These are phyloP conservation scores for Platismatia glauca DNA, from an alignment of 495 filamentous ascomycete species.

Conservation along the genomic window DNA sequence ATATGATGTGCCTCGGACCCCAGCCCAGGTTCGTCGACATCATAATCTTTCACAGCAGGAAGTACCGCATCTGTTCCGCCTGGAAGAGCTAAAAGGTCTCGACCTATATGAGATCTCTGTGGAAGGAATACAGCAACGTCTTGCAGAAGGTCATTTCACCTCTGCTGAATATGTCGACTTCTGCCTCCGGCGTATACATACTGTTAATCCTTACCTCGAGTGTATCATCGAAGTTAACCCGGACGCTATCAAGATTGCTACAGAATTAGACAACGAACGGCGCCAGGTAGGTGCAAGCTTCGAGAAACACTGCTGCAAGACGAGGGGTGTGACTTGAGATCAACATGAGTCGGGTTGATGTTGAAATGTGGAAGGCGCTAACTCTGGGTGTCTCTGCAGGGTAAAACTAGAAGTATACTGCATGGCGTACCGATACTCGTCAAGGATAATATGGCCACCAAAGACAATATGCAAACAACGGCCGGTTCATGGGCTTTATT, in stretches of 20 bases:
- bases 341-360: neutral
- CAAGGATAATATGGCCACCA: slow-evolving; percentile 54
- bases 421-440: slow-evolving; percentile 55
- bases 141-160: slow-evolving; percentile 12
- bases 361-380: neutral
- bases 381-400: slow-evolving; percentile 11
- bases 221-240: slow-evolving; percentile 44
- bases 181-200: slow-evolving; percentile 20
- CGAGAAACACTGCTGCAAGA: neutral
- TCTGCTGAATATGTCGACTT: slow-evolving; percentile 20
- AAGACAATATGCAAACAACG: slow-evolving; percentile 50
- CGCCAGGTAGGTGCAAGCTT: slow-evolving; percentile 3
- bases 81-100: slow-evolving; percentile 8
- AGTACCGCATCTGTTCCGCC: slow-evolving; percentile 4
- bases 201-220: slow-evolving; percentile 22
- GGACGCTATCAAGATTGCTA: slow-evolving; percentile 38
- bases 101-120: slow-evolving; percentile 17
- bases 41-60: neutral
- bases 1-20: neutral
- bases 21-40: neutral
- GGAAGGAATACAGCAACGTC: slow-evolving; percentile 15
- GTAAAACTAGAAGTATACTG: slow-evolving; percentile 36
- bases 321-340: neutral
- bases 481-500: slow-evolving; percentile 34
- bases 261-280: slow-evolving; percentile 35